Evolutionary conservation across 192 early-diverging fungal species (phyloP).

Genomic region (Dimargaris xerosporica): DNA sequence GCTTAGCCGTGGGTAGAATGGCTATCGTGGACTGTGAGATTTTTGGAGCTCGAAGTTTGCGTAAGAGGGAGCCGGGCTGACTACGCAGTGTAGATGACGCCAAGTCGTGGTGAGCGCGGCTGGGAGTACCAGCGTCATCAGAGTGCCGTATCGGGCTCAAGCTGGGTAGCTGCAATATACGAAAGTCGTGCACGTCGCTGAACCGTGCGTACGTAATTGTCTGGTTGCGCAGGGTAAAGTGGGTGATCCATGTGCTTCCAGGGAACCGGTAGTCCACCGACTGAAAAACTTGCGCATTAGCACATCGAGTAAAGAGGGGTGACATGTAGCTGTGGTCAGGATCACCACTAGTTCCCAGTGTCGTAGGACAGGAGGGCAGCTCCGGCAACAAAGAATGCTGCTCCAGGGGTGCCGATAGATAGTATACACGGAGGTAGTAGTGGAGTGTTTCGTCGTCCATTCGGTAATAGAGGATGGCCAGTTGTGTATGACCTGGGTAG

Average conservation of each 20-base stretch:
- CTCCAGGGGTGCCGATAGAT: background rate
- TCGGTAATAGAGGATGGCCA: conserved; percentile 1
- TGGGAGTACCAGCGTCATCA: too few species aligned
- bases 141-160: background rate
- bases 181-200: background rate
- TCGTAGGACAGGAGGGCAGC: background rate
- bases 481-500: background rate
- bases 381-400: background rate
- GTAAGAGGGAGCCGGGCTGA: too few species aligned
- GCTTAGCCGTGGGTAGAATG: background rate
- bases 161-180: background rate
- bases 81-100: too few species aligned
- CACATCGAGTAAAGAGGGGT: background rate
- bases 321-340: too few species aligned
- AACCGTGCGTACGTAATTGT: background rate
- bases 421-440: background rate
- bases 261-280: background rate
- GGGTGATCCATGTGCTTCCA: background rate
- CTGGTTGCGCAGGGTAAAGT: background rate
- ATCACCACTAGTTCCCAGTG: too few species aligned
- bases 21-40: background rate
- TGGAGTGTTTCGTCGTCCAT: background rate
- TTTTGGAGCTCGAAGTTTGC: too few species aligned
- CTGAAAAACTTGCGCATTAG: background rate
- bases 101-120: too few species aligned